Evolutionary conservation across 352 stramenopile genomes (phyloP).

Genomic region (Pythium coloratum): DNA sequence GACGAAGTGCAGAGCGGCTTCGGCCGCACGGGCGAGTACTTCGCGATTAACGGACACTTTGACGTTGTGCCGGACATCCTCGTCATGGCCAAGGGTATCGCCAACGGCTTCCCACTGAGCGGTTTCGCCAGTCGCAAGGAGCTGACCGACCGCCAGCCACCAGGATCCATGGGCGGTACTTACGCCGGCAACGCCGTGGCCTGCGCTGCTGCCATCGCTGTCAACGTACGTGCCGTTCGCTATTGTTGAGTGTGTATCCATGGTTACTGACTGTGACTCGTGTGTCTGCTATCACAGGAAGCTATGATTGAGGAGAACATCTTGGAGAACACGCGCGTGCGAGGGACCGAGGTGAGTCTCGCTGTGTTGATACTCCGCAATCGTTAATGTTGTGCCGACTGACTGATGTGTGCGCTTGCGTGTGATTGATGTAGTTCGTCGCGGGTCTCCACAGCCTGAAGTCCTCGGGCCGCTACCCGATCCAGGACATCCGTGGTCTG

Average conservation of each 20-base stretch:
- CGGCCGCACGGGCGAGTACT: slow-evolving; percentile 85
- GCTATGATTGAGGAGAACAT: slow-evolving; percentile 90
- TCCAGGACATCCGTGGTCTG: slow-evolving; percentile 89
- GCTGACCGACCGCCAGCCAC: slow-evolving; percentile 74
- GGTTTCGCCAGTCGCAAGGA: slow-evolving; percentile 88
- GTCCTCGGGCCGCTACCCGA: slow-evolving; percentile 70
- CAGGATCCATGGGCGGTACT: slow-evolving; percentile 91
- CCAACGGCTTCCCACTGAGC: slow-evolving; percentile 90
- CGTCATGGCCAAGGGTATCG: slow-evolving; percentile 93
- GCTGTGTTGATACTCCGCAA: slow-evolving; percentile 32
- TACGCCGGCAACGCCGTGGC: slow-evolving; percentile 92
- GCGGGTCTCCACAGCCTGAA: slow-evolving; percentile 77
- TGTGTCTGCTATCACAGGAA: slow-evolving; percentile 39
- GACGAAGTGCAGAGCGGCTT: slow-evolving; percentile 94
- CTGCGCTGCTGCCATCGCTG: slow-evolving; percentile 90
- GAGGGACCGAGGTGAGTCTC: slow-evolving; percentile 38
- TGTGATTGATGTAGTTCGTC: slow-evolving; percentile 50
- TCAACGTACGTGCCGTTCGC: slow-evolving; percentile 19
- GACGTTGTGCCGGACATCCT: slow-evolving; percentile 91
- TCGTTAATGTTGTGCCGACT: slow-evolving; percentile 33
- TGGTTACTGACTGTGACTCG: neutral
- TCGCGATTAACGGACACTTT: slow-evolving; percentile 84
- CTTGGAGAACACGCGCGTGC: slow-evolving; percentile 77
- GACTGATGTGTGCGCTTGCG: slow-evolving; percentile 27
- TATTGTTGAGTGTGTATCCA: neutral